Conservation (phyloP, 495 filamentous ascomycete genomes). For the Lasiosphaeris hirsuta region DNA sequence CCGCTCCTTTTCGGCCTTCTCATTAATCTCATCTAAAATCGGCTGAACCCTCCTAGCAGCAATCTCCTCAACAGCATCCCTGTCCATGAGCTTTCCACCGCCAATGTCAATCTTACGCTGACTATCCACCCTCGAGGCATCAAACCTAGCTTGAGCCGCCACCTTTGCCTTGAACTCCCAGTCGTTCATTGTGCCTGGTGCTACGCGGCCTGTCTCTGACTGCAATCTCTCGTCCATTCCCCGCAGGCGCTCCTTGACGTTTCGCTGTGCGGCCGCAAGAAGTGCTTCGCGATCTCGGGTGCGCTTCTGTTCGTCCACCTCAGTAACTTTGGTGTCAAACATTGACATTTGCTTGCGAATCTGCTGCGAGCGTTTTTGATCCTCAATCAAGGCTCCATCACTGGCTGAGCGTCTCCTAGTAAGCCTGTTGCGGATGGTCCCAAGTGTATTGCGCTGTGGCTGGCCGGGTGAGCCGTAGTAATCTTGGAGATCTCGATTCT, state of each 20-base stretch:
- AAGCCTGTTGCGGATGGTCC: slow-evolving; percentile 50
- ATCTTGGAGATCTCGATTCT: slow-evolving; percentile 56
- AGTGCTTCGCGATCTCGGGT: slow-evolving; percentile 67
- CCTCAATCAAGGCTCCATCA: slow-evolving; percentile 59
- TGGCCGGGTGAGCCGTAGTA: slow-evolving; percentile 58
- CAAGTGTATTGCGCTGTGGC: slow-evolving; percentile 48
- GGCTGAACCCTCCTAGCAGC: slow-evolving; percentile 80
- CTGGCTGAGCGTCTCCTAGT: slow-evolving; percentile 66
- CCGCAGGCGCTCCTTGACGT: slow-evolving; percentile 73
- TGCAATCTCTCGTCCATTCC: slow-evolving; percentile 78
- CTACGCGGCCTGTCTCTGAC: slow-evolving; percentile 71
- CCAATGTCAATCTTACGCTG: slow-evolving; percentile 75
- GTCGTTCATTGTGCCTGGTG: slow-evolving; percentile 63
- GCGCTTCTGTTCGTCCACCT: slow-evolving; percentile 74
- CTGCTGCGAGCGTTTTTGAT: slow-evolving; percentile 63
- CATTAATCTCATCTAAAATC: slow-evolving; percentile 83
- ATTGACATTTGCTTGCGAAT: slow-evolving; percentile 79
- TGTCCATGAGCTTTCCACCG: slow-evolving; percentile 73
- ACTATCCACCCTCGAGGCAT: slow-evolving; percentile 41
- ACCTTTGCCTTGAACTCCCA: slow-evolving; percentile 75
- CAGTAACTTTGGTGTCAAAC: slow-evolving; percentile 62
- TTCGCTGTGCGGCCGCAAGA: slow-evolving; percentile 75
- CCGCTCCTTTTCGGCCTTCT: slow-evolving; percentile 64
- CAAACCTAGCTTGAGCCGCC: slow-evolving; percentile 62
- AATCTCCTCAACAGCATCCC: slow-evolving; percentile 74